phyloP scores from a whole-genome alignment of 805 yeast species.

The Yarrowia sp. region DNA sequence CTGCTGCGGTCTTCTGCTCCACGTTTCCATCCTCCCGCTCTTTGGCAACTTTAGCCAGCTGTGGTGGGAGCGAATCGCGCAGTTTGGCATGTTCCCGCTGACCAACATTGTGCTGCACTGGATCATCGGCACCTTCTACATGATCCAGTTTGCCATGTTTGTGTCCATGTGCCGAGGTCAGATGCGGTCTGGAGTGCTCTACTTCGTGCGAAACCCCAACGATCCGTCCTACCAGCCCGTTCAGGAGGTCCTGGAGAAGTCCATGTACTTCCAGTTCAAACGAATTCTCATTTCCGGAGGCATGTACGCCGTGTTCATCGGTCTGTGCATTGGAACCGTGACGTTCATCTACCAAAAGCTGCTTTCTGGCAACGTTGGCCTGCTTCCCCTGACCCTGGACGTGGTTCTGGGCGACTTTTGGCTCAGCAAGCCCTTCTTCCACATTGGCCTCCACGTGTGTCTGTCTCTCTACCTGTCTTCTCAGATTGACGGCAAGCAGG shows the following conservation, averaged over 20 bases:
- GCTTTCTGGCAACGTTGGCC: slow-evolving; percentile 3
- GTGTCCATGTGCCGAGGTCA: slow-evolving; percentile 83
- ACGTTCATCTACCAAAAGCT: slow-evolving; percentile 54
- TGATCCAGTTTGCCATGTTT: slow-evolving; percentile 85
- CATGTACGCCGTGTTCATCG: slow-evolving; percentile 64
- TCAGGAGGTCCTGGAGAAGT: slow-evolving; percentile 84
- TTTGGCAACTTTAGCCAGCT: slow-evolving; percentile 45
- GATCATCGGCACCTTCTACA: slow-evolving; percentile 80
- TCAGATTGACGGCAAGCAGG: slow-evolving; percentile 41
- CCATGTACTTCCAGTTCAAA: slow-evolving; percentile 73
- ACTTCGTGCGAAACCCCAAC: slow-evolving; percentile 91
- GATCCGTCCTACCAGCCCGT: slow-evolving; percentile 88
- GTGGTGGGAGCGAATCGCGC: slow-evolving; percentile 8
- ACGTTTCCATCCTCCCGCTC: slow-evolving; percentile 70
- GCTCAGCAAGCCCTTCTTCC: slow-evolving; percentile 34
- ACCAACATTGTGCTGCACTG: slow-evolving; percentile 56
- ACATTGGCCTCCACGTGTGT: slow-evolving; percentile 39
- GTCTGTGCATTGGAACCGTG: slow-evolving; percentile 74
- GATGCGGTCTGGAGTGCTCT: slow-evolving; percentile 86
- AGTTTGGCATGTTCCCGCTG: slow-evolving; percentile 43
- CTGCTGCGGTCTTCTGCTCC: slow-evolving; percentile 81
- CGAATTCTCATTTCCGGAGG: slow-evolving; percentile 75
- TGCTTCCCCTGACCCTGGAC: slow-evolving; percentile 46
- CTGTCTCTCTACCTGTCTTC: slow-evolving; percentile 16
- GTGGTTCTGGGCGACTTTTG: slow-evolving; percentile 39